Evolutionary conservation across 2,329 filamentous ascomycete species (phyloP), one percentile per base, ranked within the genome.

Genomic region (Proliferodiscus dingleyae): DNA sequence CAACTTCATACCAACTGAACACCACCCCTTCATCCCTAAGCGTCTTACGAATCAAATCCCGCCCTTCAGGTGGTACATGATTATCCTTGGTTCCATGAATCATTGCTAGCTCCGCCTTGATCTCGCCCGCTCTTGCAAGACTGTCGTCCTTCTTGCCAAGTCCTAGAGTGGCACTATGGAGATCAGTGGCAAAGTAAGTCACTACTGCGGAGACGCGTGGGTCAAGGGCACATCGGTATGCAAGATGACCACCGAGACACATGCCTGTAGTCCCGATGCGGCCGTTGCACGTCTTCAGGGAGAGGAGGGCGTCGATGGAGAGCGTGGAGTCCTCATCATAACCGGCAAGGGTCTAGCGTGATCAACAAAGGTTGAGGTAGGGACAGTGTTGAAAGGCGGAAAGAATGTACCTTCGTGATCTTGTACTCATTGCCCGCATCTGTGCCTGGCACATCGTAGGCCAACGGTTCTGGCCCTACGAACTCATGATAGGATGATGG

Each of bases 401-500:
- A n/a, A 5, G 3, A 37, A 15, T 21, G 32, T 61, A 81, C 84
- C 74, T 94, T 94, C 55, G 77, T 75, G 50, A 93, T 74, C 66
- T 96, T 96, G 77, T 81, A 94, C 49, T 80, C 76, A 64, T 96
- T 97, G 19, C 91, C 90, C 34, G 80, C 74, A 64, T 95, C 88
- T 0, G 91, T 97, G 42, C 93, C 90, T 2, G 86, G 85, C 0
- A 75, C 88, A 62, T 96, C 87, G 65, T 96, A 96, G 40, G 86
- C 79, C 32, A 96, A 73, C 9, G 90, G 73, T 60, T 91, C 87
- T 0, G 89, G 87, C 4, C 86, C 86, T 1, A 83, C 88, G 68
- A 96, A 96, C 67, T 96, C 90, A 64, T 96, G 90, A 68, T 95
- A 96, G 24, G 84, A 90, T 28, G 87, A 93, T 0, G 89, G 89